Conservation (phyloP, 352 stramenopile genomes). For the Globisporangium middletonii region DNA sequence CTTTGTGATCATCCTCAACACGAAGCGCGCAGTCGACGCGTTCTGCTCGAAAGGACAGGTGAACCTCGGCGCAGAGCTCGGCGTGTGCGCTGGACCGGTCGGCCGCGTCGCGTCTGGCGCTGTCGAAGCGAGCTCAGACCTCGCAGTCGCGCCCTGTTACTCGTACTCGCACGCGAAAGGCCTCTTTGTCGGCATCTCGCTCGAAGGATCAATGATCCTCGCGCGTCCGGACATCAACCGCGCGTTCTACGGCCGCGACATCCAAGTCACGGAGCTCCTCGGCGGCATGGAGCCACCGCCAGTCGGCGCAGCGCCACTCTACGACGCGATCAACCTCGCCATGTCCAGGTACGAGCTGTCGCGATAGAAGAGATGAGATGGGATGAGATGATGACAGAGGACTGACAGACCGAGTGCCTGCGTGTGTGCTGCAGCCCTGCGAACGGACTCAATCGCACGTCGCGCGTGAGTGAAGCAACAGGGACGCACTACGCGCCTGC, state of each 20-base stretch:
- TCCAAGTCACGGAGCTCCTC: slow-evolving; percentile 68
- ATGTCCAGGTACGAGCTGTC: slow-evolving; percentile 44
- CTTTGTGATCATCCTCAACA: slow-evolving; percentile 94
- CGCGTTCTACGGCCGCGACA: slow-evolving; percentile 87
- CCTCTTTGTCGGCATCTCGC: slow-evolving; percentile 84
- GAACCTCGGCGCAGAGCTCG: slow-evolving; percentile 88
- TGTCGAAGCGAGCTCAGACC: slow-evolving; percentile 64
- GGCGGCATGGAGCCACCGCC: slow-evolving; percentile 71
- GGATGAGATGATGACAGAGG: not conserved
- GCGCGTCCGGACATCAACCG: slow-evolving; percentile 87
- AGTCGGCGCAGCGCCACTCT: slow-evolving; percentile 75
- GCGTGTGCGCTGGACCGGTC: slow-evolving; percentile 84
- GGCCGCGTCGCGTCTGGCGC: slow-evolving; percentile 79
- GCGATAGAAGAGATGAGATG: no score
- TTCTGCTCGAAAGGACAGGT: slow-evolving; percentile 85
- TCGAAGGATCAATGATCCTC: slow-evolving; percentile 89
- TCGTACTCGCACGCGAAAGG: slow-evolving; percentile 91
- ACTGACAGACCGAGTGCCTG: not conserved
- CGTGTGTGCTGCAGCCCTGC: slow-evolving; percentile 30
- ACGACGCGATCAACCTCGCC: slow-evolving; percentile 69
- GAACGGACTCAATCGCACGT: slow-evolving; percentile 52
- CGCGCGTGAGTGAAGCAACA: slow-evolving; percentile 4
- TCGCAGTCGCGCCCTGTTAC: slow-evolving; percentile 86
- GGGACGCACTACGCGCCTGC: slow-evolving; percentile 4
- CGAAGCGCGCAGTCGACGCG: slow-evolving; percentile 73